A percentile compares a stretch with the other conserved stretches of the same genome.
These are phyloP conservation scores for Tylopilus rubrobrunneus DNA, from an alignment of 768 basidiomycete species.

Conservation along the genomic window DNA sequence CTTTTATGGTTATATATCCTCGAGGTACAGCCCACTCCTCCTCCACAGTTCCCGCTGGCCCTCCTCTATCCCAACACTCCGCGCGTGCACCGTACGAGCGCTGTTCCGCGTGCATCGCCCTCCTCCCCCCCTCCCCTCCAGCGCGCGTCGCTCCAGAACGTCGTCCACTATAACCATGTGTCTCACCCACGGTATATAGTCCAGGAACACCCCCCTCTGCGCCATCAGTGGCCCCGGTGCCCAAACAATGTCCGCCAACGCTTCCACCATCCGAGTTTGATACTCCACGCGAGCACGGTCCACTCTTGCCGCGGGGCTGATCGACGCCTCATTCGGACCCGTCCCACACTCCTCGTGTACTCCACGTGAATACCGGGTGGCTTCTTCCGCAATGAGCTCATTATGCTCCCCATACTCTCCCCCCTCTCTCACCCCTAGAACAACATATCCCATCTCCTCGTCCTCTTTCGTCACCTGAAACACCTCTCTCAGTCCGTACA, in stretches of 20 bases:
- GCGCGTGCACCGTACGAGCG: slow-evolving; percentile 38
- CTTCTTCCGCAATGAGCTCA: slow-evolving; percentile 44
- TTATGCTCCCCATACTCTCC: slow-evolving; percentile 42
- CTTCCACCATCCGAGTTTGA: slow-evolving; percentile 39
- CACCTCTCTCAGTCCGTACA: slow-evolving; percentile 7
- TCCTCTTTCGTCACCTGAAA: slow-evolving; percentile 43
- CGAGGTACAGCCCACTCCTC: slow-evolving; percentile 16
- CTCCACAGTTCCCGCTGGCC: slow-evolving; percentile 34
- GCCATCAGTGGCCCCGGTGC: slow-evolving; percentile 40
- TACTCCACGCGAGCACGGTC: slow-evolving; percentile 42
- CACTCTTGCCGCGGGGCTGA: slow-evolving; percentile 31
- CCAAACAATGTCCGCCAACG: slow-evolving; percentile 48
- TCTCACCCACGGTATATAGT: slow-evolving; percentile 69
- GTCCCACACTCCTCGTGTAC: slow-evolving; percentile 28
- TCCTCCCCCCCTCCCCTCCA: slow-evolving; percentile 37
- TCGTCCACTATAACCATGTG: slow-evolving; percentile 68
- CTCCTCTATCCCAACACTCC: slow-evolving; percentile 39
- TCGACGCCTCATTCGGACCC: slow-evolving; percentile 32
- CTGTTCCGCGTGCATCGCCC: slow-evolving; percentile 58
- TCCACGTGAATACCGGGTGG: slow-evolving; percentile 48
- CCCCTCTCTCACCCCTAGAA: slow-evolving; percentile 28
- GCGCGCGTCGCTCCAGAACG: slow-evolving; percentile 20
- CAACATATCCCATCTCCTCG: slow-evolving; percentile 50
- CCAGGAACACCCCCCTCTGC: slow-evolving; percentile 48
- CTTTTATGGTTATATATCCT: slow-evolving; percentile 14